Evolutionary conservation across 1,284 basidiomycete species (phyloP).

Genomic region (Trichosporon coremiiforme): DNA sequence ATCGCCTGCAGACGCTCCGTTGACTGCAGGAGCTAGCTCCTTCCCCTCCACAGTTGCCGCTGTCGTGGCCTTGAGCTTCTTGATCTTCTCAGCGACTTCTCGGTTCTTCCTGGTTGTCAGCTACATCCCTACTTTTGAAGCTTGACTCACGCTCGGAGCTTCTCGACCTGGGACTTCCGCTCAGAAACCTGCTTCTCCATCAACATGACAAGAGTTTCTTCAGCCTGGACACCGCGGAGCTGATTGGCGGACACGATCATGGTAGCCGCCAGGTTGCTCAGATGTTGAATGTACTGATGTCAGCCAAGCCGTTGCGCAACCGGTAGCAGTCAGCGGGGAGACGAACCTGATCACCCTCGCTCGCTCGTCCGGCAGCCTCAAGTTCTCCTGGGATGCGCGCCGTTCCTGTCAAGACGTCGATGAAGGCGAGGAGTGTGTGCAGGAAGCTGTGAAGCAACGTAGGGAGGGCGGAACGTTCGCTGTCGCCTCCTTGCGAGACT

Average conservation of each 20-base stretch:
- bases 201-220: constrained; percentile 50
- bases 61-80: constrained; percentile 24
- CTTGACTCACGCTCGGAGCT: constrained; percentile 39
- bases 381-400: constrained; percentile 48
- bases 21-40: background rate
- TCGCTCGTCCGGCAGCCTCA: constrained; percentile 39
- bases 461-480: constrained; percentile 36
- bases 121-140: too few species aligned
- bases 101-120: constrained; percentile 28
- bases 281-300: constrained; percentile 52
- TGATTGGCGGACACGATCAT: constrained; percentile 54
- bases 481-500: constrained; percentile 25
- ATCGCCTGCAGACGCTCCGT: background rate
- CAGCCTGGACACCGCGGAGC: constrained; percentile 48
- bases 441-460: constrained; percentile 49
- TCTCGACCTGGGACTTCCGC: constrained; percentile 41
- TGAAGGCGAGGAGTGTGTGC: constrained; percentile 47
- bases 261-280: constrained; percentile 49
- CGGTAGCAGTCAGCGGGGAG: background rate
- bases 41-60: background rate
- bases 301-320: background rate
- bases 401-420: constrained; percentile 47
- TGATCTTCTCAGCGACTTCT: constrained; percentile 29
- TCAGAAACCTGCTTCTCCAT: constrained; percentile 51
- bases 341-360: constrained; percentile 52